These are phyloP conservation scores for Diaporthe ilicicola DNA, from an alignment of 2,329 filamentous ascomycete species.

Conservation along the genomic window DNA sequence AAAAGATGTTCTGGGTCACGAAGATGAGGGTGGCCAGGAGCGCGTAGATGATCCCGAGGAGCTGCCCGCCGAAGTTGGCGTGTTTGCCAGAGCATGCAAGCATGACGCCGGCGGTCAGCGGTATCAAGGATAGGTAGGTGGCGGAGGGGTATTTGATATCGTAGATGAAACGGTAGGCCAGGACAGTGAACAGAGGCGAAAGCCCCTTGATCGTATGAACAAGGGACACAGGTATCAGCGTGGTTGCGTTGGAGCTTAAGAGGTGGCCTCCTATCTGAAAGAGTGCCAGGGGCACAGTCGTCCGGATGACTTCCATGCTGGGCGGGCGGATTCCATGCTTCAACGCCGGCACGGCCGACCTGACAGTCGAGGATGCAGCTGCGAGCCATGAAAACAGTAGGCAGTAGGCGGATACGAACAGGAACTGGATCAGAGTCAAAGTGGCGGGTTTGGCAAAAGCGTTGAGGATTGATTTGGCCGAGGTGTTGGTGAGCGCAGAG, in stretches of 20 bases:
- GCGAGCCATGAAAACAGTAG: constrained; percentile 81
- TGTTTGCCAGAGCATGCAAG: constrained; percentile 90
- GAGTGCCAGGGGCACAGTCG: constrained; percentile 87
- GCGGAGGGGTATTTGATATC: constrained; percentile 86
- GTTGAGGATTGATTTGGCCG: constrained; percentile 95
- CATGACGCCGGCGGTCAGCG: constrained; percentile 93
- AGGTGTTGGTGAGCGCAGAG: constrained; percentile 95
- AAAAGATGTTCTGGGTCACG: constrained; percentile 98
- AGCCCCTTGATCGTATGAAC: constrained; percentile 99
- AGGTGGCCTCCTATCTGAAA: constrained; percentile 97
- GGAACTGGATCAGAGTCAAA: constrained; percentile 92
- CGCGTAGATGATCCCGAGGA: constrained; percentile 89
- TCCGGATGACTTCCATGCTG: constrained; percentile 81
- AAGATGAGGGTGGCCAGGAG: constrained; percentile 93
- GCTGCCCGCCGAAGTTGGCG: constrained; percentile 76
- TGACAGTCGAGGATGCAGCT: constrained; percentile 74
- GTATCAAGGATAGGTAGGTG: constrained; percentile 90
- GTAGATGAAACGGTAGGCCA: constrained; percentile 91
- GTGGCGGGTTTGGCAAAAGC: constrained; percentile 91
- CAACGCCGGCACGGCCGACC: constrained; percentile 77
- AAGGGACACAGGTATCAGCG: constrained; percentile 93
- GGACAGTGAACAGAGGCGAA: constrained; percentile 92
- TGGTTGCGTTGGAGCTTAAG: constrained; percentile 90
- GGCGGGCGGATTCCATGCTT: constrained; percentile 85
- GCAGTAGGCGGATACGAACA: constrained; percentile 90